Percentiles rank a stretch among this genome's conserved stretches.
Evolutionary conservation across 2,329 filamentous ascomycete species (phyloP).

Genomic region (Plectosphaerella sp.): DNA sequence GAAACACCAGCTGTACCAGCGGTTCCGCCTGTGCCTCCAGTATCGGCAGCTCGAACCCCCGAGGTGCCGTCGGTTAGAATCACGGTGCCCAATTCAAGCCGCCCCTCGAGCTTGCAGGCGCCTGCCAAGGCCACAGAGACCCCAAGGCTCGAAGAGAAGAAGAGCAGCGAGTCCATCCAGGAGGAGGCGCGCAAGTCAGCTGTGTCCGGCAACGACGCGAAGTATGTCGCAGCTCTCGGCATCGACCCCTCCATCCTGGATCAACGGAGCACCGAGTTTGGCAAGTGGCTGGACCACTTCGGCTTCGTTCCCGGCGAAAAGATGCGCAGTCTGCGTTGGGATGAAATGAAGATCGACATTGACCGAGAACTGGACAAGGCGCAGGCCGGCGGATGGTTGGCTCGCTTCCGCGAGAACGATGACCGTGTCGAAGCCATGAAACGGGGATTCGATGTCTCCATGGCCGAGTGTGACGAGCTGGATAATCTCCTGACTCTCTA

Average conservation of each 20-base stretch:
- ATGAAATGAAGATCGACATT: conserved; percentile 76
- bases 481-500: conserved; percentile 93
- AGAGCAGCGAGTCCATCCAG: conserved; percentile 15
- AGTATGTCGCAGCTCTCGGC: conserved; percentile 72
- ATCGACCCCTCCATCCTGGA: conserved; percentile 75
- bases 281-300: conserved; percentile 78
- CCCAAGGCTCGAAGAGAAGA: conserved; percentile 15
- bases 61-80: conserved; percentile 55
- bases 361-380: conserved; percentile 85
- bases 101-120: conserved; percentile 32
- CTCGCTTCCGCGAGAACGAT: conserved; percentile 79
- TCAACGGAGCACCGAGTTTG: conserved; percentile 73
- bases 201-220: conserved; percentile 68
- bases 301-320: conserved; percentile 78
- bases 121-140: not conserved
- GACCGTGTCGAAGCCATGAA: conserved; percentile 85
- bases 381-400: conserved; percentile 89
- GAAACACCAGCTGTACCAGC: conserved; percentile 8
- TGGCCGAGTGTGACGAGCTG: conserved; percentile 91
- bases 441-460: conserved; percentile 79
- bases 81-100: conserved; percentile 40
- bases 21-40: no score
- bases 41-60: conserved; percentile 20
- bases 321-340: conserved; percentile 69
- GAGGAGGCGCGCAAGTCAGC: conserved; percentile 56